Evolutionary conservation across 139 green algal genomes (phyloP).

Genomic region (Zygnema cylindricum): DNA sequence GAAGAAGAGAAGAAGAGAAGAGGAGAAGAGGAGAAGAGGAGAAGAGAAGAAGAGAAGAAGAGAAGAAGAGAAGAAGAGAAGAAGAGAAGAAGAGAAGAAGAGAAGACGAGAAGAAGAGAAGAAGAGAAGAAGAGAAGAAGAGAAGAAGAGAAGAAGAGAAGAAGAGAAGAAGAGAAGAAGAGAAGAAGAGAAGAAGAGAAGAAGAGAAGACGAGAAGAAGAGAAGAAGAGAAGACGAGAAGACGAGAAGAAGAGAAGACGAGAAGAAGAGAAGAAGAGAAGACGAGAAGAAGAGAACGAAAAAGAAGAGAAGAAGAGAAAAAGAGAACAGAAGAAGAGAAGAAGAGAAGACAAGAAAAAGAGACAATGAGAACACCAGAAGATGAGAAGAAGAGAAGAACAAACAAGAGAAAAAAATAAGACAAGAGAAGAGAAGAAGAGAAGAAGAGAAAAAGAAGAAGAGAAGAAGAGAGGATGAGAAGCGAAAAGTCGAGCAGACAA

Average conservation of each 20-base stretch:
- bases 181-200: background rate
- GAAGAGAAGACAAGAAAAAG: background rate
- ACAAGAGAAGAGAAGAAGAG: background rate
- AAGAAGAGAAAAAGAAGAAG: background rate
- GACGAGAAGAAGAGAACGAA: background rate
- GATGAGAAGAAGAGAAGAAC: background rate
- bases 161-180: background rate
- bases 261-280: background rate
- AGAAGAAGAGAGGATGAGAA: background rate
- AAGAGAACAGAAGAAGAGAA: too few species aligned
- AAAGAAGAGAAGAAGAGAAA: too few species aligned
- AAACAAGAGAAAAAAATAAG: too few species aligned
- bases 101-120: too few species aligned
- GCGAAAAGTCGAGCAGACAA: background rate
- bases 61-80: background rate
- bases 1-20: too few species aligned
- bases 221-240: too few species aligned
- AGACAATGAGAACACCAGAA: background rate
- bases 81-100: background rate
- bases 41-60: background rate
- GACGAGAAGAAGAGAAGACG: too few species aligned
- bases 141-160: background rate
- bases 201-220: too few species aligned
- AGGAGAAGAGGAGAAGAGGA: background rate
- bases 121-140: background rate